Evolutionary conservation across 2,329 filamentous ascomycete species (phyloP), one percentile per base, ranked within the genome.

Genomic region (Cladophialophora carrionii): DNA sequence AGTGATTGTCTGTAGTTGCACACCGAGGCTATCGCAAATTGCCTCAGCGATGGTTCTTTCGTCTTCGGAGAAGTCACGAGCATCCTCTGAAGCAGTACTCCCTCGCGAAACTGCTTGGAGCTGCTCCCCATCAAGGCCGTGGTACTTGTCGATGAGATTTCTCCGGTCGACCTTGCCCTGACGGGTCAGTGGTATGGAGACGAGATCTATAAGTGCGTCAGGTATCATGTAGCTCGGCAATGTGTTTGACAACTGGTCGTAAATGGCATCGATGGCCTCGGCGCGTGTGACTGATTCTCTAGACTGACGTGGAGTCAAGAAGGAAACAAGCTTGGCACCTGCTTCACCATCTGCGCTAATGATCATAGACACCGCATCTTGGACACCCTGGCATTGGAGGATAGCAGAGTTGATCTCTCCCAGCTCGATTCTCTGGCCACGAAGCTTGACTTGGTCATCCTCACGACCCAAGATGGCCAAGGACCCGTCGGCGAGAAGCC

Each of bases 161-260:
- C 77, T 73, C 65, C 84, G 85, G 73, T 96, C 87, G 4, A 90
- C 82, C 74, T 96, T 96, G 2, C 90, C 90, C 65, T 90, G 90
- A 0, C 84, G 74, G 0, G 90, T 96, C 71, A 88, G 82, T 0
- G 92, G 92, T 49, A 96, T 81, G 0, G 76, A 73, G 0, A 85
- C 84, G 6, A 96, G 80, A 0, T 90, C 90, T 5, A 97, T 79
- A 2, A 96, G 76, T 64, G 87, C 85, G 0, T 86, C 87, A 0
- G 93, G 93, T 1, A 96, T 77, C 90, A 95, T 95, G 74, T 96
- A 96, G 0, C 77, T 72, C 0, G 91, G 88, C 0, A 97, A 77
- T 0, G 79, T 78, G 3, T 82, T 78, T 49, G 79, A 76, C 0
- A 96, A 74, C 0, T 76, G 74, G 2, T 82, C 77, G 64, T 87